A percentile compares a stretch with the other conserved stretches of the same genome.
Conservation (phyloP, 1,284 basidiomycete species). For the Somion occarium region DNA sequence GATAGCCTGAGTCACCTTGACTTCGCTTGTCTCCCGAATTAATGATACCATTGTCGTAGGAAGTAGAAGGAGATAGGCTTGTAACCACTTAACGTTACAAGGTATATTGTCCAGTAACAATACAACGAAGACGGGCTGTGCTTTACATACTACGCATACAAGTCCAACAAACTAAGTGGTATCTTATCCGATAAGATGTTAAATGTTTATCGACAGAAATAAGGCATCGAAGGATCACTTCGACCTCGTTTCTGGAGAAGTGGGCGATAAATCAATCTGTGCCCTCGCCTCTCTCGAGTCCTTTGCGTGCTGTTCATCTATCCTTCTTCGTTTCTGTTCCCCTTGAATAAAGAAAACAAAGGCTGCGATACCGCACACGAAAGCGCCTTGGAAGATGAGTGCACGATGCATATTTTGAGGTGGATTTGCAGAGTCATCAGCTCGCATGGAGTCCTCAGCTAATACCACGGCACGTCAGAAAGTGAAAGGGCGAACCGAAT, state of each 20-base stretch:
- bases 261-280: neutral
- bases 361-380: constrained; percentile 35
- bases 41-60: neutral
- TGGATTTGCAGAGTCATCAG: constrained; percentile 49
- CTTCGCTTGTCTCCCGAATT: constrained; percentile 5
- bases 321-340: constrained; percentile 51
- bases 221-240: too few species aligned
- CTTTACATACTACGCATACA: too few species aligned
- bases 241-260: too few species aligned
- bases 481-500: neutral
- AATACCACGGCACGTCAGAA: neutral
- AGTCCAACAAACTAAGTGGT: too few species aligned
- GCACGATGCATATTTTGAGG: constrained; percentile 65
- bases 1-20: constrained; percentile 21
- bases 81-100: neutral
- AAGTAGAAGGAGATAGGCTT: neutral
- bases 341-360: constrained; percentile 49
- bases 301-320: constrained; percentile 38
- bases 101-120: neutral
- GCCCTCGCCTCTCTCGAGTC: neutral
- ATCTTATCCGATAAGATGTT: too few species aligned
- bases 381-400: constrained; percentile 56
- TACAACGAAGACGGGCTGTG: too few species aligned
- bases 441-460: constrained; percentile 66
- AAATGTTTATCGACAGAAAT: too few species aligned